These are phyloP conservation scores for Fomes fomentarius DNA, from an alignment of 1,284 basidiomycete species.

Conservation along the genomic window DNA sequence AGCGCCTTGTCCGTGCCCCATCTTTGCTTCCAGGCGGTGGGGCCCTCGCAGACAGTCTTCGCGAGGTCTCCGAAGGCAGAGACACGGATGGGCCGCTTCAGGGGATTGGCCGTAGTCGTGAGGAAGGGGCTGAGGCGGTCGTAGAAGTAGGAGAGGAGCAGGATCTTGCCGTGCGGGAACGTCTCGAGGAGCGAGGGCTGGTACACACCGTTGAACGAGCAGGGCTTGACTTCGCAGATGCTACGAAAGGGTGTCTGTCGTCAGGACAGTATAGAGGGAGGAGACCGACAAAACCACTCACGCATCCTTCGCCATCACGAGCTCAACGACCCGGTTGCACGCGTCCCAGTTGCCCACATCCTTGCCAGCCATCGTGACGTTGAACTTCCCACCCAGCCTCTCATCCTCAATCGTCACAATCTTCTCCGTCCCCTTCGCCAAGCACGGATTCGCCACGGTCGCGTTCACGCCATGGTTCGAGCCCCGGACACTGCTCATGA, in stretches of 20 bases:
- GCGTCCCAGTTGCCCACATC: conserved; percentile 85
- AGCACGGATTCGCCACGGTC: conserved; percentile 76
- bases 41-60: conserved; percentile 73
- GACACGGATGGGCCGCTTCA: conserved; percentile 51
- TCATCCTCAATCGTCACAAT: conserved; percentile 73
- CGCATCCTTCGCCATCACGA: conserved; percentile 97
- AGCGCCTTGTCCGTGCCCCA: conserved; percentile 58
- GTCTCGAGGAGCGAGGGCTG: conserved; percentile 93
- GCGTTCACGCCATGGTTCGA: conserved; percentile 39
- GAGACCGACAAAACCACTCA: conserved; percentile 47
- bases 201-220: conserved; percentile 97
- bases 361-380: conserved; percentile 83
- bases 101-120: conserved; percentile 37
- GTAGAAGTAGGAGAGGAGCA: conserved; percentile 96
- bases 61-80: conserved; percentile 70
- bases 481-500: conserved; percentile 65
- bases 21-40: conserved; percentile 56
- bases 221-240: conserved; percentile 88
- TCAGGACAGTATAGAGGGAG: not conserved
- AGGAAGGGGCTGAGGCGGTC: conserved; percentile 90
- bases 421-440: conserved; percentile 70
- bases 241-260: conserved; percentile 42
- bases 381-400: conserved; percentile 46
- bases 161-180: conserved; percentile 80
- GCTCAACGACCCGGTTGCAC: conserved; percentile 84